Conservation (phyloP, 1,284 basidiomycete species). For the Marasmius oreades region DNA sequence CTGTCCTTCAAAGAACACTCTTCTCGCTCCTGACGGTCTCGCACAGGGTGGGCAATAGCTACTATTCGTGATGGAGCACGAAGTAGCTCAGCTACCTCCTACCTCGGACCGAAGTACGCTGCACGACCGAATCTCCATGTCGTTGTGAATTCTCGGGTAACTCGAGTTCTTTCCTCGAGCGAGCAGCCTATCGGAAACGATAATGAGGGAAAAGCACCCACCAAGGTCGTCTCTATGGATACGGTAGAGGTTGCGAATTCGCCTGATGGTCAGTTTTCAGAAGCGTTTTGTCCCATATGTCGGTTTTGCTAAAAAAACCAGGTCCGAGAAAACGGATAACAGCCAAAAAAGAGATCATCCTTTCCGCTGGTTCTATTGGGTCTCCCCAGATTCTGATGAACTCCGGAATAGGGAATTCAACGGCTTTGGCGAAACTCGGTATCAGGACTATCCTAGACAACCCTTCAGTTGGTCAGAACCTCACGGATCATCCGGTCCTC, state of each 20-base stretch:
- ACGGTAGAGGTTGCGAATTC: background rate
- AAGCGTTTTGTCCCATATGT: background rate
- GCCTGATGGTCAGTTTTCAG: background rate
- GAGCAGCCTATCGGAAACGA: background rate
- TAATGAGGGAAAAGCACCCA: too few relatives aligned
- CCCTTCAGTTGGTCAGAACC: slow-evolving; percentile 40
- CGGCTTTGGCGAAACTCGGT: slow-evolving; percentile 17
- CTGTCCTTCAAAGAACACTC: background rate
- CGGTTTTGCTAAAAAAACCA: background rate
- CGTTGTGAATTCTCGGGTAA: background rate
- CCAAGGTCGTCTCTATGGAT: background rate
- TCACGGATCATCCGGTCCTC: slow-evolving; percentile 35
- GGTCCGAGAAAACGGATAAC: slow-evolving; percentile 13
- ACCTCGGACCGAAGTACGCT: background rate
- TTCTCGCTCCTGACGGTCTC: background rate
- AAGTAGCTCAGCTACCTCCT: slow-evolving; percentile 2
- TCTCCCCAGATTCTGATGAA: slow-evolving; percentile 41
- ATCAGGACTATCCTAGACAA: slow-evolving; percentile 26
- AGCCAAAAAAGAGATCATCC: slow-evolving; percentile 38
- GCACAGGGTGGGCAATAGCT: background rate
- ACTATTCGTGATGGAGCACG: background rate
- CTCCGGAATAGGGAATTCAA: slow-evolving; percentile 41
- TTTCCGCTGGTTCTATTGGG: slow-evolving; percentile 38
- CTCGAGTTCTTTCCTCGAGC: background rate
- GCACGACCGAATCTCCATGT: background rate